Conservation (phyloP, 306 rosid species). For the Clitoria ternatea region DNA sequence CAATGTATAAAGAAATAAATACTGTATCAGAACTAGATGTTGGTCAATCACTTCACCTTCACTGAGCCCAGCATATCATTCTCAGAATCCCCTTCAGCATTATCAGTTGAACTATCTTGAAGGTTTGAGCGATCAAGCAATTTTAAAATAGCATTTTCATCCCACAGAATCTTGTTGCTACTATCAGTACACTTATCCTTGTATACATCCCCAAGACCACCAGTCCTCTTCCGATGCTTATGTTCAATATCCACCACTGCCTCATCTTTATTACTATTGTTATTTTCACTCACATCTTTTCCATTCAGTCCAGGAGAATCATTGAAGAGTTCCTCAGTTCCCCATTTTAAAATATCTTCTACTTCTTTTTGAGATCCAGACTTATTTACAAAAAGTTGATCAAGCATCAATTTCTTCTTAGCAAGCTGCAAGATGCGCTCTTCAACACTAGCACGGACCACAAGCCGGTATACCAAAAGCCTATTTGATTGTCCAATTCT, state of each 20-base stretch:
- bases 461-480: slow-evolving; percentile 95
- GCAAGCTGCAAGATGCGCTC: slow-evolving; percentile 99
- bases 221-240: slow-evolving; percentile 87
- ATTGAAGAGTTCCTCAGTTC: slow-evolving; percentile 92
- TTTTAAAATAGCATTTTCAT: slow-evolving; percentile 89
- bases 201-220: slow-evolving; percentile 95
- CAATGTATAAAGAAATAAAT: background rate
- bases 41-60: slow-evolving; percentile 58
- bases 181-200: slow-evolving; percentile 88
- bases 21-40: slow-evolving; percentile 9
- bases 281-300: slow-evolving; percentile 58
- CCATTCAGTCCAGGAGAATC: slow-evolving; percentile 61
- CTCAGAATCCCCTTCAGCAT: slow-evolving; percentile 86
- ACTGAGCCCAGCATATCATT: slow-evolving; percentile 95
- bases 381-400: slow-evolving; percentile 97
- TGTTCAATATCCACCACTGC: slow-evolving; percentile 61
- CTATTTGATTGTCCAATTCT: slow-evolving; percentile 99
- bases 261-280: slow-evolving; percentile 71
- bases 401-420: slow-evolving; percentile 97
- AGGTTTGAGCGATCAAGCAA: slow-evolving; percentile 92
- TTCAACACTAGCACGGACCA: slow-evolving; percentile 99
- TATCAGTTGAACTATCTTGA: slow-evolving; percentile 72
- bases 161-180: slow-evolving; percentile 82
- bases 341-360: slow-evolving; percentile 97
- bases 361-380: slow-evolving; percentile 97